Conservation (phyloP, 768 basidiomycete species). For the Royoungia palumana region DNA sequence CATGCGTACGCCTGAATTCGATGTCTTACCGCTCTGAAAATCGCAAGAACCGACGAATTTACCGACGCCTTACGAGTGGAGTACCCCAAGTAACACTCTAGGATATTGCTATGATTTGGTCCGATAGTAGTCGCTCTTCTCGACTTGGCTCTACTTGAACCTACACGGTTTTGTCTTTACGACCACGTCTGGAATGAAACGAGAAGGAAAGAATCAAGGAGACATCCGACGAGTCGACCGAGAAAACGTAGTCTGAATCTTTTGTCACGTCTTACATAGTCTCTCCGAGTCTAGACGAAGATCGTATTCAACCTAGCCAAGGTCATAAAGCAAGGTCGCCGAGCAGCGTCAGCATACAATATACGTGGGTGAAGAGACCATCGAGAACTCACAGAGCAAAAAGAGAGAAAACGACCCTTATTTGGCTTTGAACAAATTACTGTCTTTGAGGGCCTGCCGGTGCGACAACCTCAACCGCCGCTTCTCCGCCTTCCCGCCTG, state of each 20-base stretch:
- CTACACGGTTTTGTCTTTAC: too few relatives aligned
- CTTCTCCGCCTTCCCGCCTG: slow-evolving; percentile 63
- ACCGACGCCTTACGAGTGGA: too few relatives aligned
- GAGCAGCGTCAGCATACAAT: background rate
- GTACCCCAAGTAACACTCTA: too few relatives aligned
- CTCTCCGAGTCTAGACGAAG: too few relatives aligned
- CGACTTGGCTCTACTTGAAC: too few relatives aligned
- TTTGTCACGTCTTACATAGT: background rate
- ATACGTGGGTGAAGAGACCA: background rate
- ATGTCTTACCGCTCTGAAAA: too few relatives aligned
- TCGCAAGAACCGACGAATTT: too few relatives aligned
- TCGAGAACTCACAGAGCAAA: background rate
- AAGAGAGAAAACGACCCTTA: slow-evolving; percentile 26
- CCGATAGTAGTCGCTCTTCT: too few relatives aligned
- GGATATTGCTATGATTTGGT: too few relatives aligned
- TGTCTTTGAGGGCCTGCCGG: slow-evolving; percentile 69
- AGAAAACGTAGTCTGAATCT: slow-evolving; percentile 12
- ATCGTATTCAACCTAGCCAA: too few relatives aligned
- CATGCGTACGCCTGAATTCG: too few relatives aligned
- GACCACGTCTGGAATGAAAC: slow-evolving; percentile 38
- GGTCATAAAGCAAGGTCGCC: background rate
- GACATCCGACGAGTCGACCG: slow-evolving; percentile 35
- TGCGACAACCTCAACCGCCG: slow-evolving; percentile 57
- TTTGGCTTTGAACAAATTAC: slow-evolving; percentile 85
- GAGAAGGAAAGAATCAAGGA: slow-evolving; percentile 54